Base-by-base conservation (phyloP, 2,329 filamentous ascomycete genomes). In the Coccinonectria pachysandricola region DNA sequence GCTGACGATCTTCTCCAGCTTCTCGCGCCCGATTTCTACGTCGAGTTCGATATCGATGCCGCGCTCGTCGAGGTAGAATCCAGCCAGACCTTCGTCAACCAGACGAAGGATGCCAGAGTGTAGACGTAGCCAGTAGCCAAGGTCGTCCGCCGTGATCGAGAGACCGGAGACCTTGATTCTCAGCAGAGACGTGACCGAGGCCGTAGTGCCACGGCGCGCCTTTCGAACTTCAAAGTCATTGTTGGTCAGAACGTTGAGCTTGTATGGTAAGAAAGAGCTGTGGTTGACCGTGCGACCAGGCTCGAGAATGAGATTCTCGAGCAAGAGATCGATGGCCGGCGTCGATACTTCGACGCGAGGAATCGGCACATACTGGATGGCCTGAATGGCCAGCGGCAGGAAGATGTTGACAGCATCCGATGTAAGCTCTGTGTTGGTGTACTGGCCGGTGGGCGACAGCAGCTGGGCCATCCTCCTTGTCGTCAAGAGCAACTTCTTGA, bases 271-370 rank as follows among this genome's bases (percentile, higher is more conserved):
- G 62, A 96, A 96, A 0, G 87, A 94, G 3, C 80, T 84, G 35
- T 79, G 63, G 50, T 94, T 88, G 43, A 93, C 67, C 0, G 85
- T 92, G 31, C 67, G 67, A 6, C 88, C 88, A 0, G 88, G 88
- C 48, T 95, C 84, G 16, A 96, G 66, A 33, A 96, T 80, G 16
- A 96, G 64, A 38, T 93, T 95, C 49, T 96, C 88, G 3, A 96
- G 60, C 1, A 96, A 61, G 5, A 96, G 68, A 43, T 95, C 87
- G 28, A 93, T 65, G 17, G 82, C 75, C 0, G 86, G 87, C 4
- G 79, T 80, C 1, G 83, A 80, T 5, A 95, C 64, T 52, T 95
- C 88, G n/a, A 95, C 56, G 4, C 88, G 78, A 1, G 87, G 87
- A 27, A 96, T 91, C 0, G 88, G 88, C 4, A 96, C 61, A 54